phyloP scores from a whole-genome alignment of 2,329 filamentous ascomycete species.

The Paecilomyces sp. region DNA sequence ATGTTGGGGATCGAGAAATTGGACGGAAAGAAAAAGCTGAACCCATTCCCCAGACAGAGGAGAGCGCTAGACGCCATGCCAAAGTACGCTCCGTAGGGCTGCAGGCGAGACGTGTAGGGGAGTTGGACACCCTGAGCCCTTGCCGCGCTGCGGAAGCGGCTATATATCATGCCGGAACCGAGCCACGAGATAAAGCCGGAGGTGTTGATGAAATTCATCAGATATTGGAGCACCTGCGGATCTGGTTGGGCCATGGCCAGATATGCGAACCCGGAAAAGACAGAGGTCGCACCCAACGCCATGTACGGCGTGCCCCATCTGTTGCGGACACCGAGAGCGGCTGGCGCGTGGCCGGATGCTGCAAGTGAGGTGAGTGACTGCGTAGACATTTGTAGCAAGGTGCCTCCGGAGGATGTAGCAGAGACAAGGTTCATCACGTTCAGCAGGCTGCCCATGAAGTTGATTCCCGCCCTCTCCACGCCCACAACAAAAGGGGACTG shows the following conservation, averaged over 20 bases:
- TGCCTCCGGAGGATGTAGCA: constrained; percentile 71
- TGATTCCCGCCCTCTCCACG: constrained; percentile 52
- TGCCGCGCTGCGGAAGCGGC: constrained; percentile 51
- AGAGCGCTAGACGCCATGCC: constrained; percentile 49
- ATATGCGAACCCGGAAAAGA: constrained; percentile 59
- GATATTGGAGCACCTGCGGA: constrained; percentile 61
- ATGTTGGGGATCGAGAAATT: constrained; percentile 48
- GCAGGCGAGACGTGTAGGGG: constrained; percentile 48
- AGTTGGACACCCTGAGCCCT: constrained; percentile 40
- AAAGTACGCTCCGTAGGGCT: constrained; percentile 60
- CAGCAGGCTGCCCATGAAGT: constrained; percentile 60
- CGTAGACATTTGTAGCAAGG: constrained; percentile 66
- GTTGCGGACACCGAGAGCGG: constrained; percentile 56
- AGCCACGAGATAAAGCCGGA: constrained; percentile 66
- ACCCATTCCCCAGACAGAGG: constrained; percentile 67
- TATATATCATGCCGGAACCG: constrained; percentile 55
- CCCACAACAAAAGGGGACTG: constrained; percentile 36
- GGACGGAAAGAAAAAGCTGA: constrained; percentile 53
- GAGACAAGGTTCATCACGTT: constrained; percentile 72
- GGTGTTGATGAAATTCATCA: constrained; percentile 63
- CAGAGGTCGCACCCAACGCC: constrained; percentile 50
- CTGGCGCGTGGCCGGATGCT: constrained; percentile 56
- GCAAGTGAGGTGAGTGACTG: constrained; percentile 62
- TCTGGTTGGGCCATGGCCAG: constrained; percentile 57
- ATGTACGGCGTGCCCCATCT: constrained; percentile 55